Evolutionary conservation across 73 alveolate species (phyloP), one percentile per base, ranked within the genome.

Genomic region (Paramecium bursaria): DNA sequence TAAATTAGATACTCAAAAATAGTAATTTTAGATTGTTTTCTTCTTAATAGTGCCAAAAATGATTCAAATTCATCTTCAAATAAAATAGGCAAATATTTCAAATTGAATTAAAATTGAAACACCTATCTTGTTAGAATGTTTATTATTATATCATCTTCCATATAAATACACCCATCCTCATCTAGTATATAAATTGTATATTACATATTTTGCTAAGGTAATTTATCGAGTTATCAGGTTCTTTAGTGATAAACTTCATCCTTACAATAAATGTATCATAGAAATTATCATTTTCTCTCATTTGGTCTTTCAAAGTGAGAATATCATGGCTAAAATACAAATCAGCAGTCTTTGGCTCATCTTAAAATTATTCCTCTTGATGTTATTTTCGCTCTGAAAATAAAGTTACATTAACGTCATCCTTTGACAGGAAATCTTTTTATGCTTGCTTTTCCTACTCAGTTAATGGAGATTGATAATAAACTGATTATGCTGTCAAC

Each of bases 1-100:
- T 67, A 17, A 39, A 67, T 33, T 67, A 67, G 21, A 42, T 39
- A 67, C 44, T 67, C 48, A 67, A 21, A 67, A 7, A 67, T 3
- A 0, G 55, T 46, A 21, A 9, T 31, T 67, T 67, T 67, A 19
- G 60, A 67, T 15, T 39, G 1, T 3, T 31, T 33, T 67, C 82
- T 67, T 39, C 82, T 39, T 67, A 67, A 35, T 67, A 67, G 44
- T 7, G 23, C 82, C 19, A 25, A 35, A 67, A 35, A 67, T 14
- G 82, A 53, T 9, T 67, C 82, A 11, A 26, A 2, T 3, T 67
- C 57, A 39, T 67, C 60, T 2, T 67, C 60, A 67, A 67, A 67
- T 2, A 17, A 39, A 1, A 39, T 33, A 3, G 82, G 82, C 44
- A 67, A 67, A 42, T 67, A 25, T 67, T 67, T 39, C 22, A 67